Evolutionary conservation across 257 asterid species (phyloP), one percentile per base, ranked within the genome.

Genomic region (Coffea canephora): DNA sequence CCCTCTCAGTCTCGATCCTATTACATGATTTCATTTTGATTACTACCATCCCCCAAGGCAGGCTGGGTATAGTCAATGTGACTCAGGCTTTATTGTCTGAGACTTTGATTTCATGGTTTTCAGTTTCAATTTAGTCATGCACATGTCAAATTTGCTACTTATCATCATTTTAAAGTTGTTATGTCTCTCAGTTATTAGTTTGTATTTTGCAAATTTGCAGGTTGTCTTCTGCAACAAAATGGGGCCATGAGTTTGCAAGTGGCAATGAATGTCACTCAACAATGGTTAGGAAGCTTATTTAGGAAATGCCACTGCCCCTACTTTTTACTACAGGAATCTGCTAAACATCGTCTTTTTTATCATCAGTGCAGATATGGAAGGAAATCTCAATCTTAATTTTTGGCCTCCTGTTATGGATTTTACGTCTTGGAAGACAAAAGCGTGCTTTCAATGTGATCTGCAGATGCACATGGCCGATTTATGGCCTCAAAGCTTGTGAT

Each of bases 141-240:
- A 14, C 23, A 12, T 80, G 64, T 45, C 27, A 23, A 55, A 46
- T 25, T 62, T 36, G 39, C 73, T 46, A 64, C 36, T 46, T 45
- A 66, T 16, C 50, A 39, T 5, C 16, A 34, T 77, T 49, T 39
- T 69, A 19, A 36, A 69, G 73, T 69, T 55, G 34, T 31, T 41
- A 68, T 67, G 50, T n/a, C 75, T 74, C 81, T 71, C 71, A 50
- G 48, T 66, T 71, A 77, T 82, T 52, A 67, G 55, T 55, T 76
- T 41, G 36, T 64, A 39, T 49, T 81, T 64, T 77, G 62, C 31
- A 41, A 39, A 27, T 65, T 82, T 82, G 85, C 85, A 82, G 85
- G 85, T 48, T 82, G 76, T 36, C 27, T 69, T 62, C 25, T 48
- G 27, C 59, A 45, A 52, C 68, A 18, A 21, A 50, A 72, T 72